phyloP scores from a whole-genome alignment of 768 basidiomycete genomes.

The Tricholoma sp. region DNA sequence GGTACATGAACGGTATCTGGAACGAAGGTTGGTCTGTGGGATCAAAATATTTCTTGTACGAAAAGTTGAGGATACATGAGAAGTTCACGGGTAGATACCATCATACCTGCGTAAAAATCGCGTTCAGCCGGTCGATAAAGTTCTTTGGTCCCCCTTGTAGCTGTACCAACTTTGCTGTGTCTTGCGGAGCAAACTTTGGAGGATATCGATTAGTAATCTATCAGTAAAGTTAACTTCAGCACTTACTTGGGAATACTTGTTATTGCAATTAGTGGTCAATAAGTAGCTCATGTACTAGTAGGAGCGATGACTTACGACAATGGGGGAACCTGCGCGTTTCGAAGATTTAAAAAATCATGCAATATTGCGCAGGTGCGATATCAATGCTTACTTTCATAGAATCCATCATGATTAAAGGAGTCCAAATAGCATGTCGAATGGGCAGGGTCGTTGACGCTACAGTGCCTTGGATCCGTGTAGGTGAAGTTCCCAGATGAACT shows the following conservation, averaged over 20 bases:
- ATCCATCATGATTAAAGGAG: constrained; percentile 51
- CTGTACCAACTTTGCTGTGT: constrained; percentile 55
- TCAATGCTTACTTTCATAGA: constrained; percentile 44
- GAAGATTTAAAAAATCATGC: background rate
- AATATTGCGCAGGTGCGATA: too few species aligned
- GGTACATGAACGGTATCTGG: constrained; percentile 68
- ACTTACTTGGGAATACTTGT: constrained; percentile 52
- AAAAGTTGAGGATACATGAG: background rate
- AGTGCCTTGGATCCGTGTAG: constrained; percentile 63
- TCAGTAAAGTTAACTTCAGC: background rate
- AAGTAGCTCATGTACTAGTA: too few species aligned
- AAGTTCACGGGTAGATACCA: background rate
- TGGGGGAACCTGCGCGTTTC: constrained; percentile 32
- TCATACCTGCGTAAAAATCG: constrained; percentile 49
- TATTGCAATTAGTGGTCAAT: background rate
- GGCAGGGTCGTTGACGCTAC: constrained; percentile 56
- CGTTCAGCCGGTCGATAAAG: constrained; percentile 52
- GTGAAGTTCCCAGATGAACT: constrained; percentile 55
- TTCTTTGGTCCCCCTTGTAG: constrained; percentile 54
- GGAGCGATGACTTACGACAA: constrained; percentile 37
- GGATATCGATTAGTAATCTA: background rate
- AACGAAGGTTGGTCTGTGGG: constrained; percentile 59
- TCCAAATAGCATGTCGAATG: constrained; percentile 58
- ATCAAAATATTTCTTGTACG: constrained; percentile 42
- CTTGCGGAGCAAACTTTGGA: constrained; percentile 58